phyloP scores from a whole-genome alignment of 2,329 filamentous ascomycete species.

The Daldinia sp. region DNA sequence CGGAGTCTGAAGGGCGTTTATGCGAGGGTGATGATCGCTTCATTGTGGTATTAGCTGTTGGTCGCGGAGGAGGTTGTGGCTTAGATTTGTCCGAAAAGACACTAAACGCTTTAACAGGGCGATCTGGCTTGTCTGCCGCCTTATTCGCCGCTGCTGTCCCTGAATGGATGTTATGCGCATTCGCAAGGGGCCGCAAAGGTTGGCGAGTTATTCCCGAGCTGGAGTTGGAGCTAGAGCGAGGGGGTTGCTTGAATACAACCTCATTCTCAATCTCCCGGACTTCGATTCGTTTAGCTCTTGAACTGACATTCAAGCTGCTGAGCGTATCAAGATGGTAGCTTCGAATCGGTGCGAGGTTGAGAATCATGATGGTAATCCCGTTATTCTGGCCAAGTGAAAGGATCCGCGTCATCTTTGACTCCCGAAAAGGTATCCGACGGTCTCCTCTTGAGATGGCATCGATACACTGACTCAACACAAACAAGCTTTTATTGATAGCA shows the following conservation, averaged over 20 bases:
- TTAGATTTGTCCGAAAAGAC: constrained; percentile 84
- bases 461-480: constrained; percentile 93
- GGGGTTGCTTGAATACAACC: constrained; percentile 83
- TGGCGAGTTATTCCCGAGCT: constrained; percentile 68
- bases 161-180: constrained; percentile 79
- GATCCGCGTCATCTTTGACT: constrained; percentile 98
- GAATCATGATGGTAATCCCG: constrained; percentile 94
- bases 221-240: constrained; percentile 62
- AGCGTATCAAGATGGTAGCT: constrained; percentile 95
- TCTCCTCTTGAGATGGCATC: constrained; percentile 86
- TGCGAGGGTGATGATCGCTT: constrained; percentile 47
- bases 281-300: constrained; percentile 95
- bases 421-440: constrained; percentile 87
- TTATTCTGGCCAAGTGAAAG: constrained; percentile 93
- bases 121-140: constrained; percentile 69
- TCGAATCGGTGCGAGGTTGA: constrained; percentile 91
- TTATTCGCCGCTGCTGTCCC: constrained; percentile 64
- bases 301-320: constrained; percentile 94
- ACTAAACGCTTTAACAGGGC: constrained; percentile 84
- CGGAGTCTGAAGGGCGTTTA: constrained; percentile 61
- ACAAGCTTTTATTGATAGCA: constrained; percentile 97
- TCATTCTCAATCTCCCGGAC: constrained; percentile 96
- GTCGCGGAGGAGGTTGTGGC: constrained; percentile 51
- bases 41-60: constrained; percentile 44
- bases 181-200: constrained; percentile 80